Base-by-base conservation (phyloP, 2,329 filamentous ascomycete species). In the Trichoderma asperellum region DNA sequence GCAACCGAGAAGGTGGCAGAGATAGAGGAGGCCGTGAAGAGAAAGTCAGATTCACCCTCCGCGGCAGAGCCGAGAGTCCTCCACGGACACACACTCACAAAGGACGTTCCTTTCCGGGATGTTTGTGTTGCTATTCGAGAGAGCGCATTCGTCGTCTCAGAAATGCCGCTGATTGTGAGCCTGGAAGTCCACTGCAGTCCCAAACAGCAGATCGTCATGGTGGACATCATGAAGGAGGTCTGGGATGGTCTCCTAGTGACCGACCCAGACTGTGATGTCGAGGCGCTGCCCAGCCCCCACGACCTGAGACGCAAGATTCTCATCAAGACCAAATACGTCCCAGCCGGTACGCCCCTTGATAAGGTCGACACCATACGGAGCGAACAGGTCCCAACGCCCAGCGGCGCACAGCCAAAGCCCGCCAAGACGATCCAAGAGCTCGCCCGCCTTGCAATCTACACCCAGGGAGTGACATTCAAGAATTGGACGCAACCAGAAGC, bases 11-110 rank as follows among this genome's bases (percentile, higher is more conserved):
- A 70, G 67, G 53, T 69, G 18, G 62, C 70, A 49, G 43, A 70
- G 56, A 34, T 55, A 3, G 11, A 60, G 24, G 52, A 63, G 32
- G 68, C 34, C 21, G 37, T 67, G 37, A 62, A 21, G 34, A 67
- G 72, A 60, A 71, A 73, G 69, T 68, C 73, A 68, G 64, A 74
- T 53, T 64, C 79, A 68, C 70, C 79, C 5, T 78, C 78, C 52
- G 72, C 79, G 4, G 74, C 84, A 16, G 94, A 97, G 77, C 94
- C 94, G 0, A 85, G 89, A 49, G 94, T 97, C 1, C 83, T 95
- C 8, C 94, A 97, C 78, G 94, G 93, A 1, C 93, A 97, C 79
- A 98, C 96, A 0, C 85, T 97, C 24, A 99, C 96, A 18, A 94
- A 92, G 74, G 92, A 96, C 70, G 89, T 97, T 49, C 86, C 92